phyloP scores from a whole-genome alignment of 2,329 filamentous ascomycete genomes.

The Emergomyces pasteurianus region DNA sequence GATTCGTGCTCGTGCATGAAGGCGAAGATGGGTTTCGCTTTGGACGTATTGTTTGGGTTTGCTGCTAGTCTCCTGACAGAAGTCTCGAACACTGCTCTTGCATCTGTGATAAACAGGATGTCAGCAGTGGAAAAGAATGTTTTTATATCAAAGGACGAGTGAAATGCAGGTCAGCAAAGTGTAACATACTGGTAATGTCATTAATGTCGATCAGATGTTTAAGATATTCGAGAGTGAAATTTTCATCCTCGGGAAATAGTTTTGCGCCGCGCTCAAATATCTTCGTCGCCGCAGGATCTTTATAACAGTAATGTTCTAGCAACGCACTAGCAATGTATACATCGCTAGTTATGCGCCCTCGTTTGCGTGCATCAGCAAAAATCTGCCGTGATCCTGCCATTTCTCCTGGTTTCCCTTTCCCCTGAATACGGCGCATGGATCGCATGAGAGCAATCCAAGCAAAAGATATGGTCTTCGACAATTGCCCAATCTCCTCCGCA shows the following conservation, averaged over 20 bases:
- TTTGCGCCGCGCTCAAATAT: slow-evolving; percentile 93
- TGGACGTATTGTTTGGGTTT: slow-evolving; percentile 60
- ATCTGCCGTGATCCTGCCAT: slow-evolving; percentile 67
- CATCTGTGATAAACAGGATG: slow-evolving; percentile 46
- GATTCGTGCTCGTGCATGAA: slow-evolving; percentile 96
- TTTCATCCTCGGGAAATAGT: slow-evolving; percentile 85
- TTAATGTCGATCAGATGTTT: slow-evolving; percentile 89
- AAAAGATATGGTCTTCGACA: slow-evolving; percentile 79
- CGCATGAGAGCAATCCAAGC: slow-evolving; percentile 93
- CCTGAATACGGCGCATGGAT: slow-evolving; percentile 87
- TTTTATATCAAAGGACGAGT: neutral
- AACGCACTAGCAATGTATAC: slow-evolving; percentile 89
- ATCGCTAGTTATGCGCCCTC: slow-evolving; percentile 81
- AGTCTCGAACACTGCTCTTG: slow-evolving; percentile 89
- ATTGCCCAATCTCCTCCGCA: slow-evolving; percentile 57
- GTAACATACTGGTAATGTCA: slow-evolving; percentile 73
- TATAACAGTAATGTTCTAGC: slow-evolving; percentile 92
- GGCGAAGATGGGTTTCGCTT: slow-evolving; percentile 72
- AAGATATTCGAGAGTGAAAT: slow-evolving; percentile 88
- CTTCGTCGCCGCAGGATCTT: slow-evolving; percentile 80
- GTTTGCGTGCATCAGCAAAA: slow-evolving; percentile 77
- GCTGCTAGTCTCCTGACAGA: slow-evolving; percentile 71
- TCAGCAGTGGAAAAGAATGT: neutral
- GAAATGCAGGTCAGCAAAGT: neutral
- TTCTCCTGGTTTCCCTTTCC: slow-evolving; percentile 60